These are phyloP conservation scores for Plasmodium vinckei DNA, from an alignment of 169 alveolate genomes.

Conservation along the genomic window DNA sequence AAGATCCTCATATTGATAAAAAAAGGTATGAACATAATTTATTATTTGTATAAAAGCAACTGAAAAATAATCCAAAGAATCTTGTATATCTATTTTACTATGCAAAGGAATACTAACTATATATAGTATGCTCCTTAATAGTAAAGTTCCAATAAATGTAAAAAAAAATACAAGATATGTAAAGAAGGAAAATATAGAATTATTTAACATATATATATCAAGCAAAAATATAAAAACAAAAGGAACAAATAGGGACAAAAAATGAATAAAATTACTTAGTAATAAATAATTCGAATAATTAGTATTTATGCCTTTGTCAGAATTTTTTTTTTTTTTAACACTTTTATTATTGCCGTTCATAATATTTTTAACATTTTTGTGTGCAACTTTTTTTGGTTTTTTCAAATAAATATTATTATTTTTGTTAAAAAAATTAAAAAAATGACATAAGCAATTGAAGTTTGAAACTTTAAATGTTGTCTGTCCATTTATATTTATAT, in stretches of 20 bases:
- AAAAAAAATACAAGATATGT: constrained; percentile 18
- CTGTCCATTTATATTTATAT: background rate
- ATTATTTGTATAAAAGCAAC: constrained; percentile 8
- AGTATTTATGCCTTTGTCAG: constrained; percentile 11
- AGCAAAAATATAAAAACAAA: constrained; percentile 15
- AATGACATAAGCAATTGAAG: background rate
- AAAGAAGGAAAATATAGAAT: constrained; percentile 17
- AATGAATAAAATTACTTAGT: background rate
- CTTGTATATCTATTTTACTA: constrained; percentile 14
- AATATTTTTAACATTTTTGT: background rate
- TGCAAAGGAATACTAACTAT: constrained; percentile 20
- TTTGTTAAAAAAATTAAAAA: background rate
- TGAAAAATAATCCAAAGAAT: constrained; percentile 9
- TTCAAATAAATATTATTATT: background rate
- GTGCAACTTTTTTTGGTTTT: background rate
- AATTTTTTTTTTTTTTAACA: constrained; percentile 4
- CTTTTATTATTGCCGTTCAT: background rate
- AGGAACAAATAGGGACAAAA: constrained; percentile 2
- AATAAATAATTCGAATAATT: constrained; percentile 1
- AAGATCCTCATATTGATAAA: background rate
- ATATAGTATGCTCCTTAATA: constrained; percentile 17
- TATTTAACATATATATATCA: constrained; percentile 21
- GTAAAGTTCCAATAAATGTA: background rate
- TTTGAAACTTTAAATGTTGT: background rate
- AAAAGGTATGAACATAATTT: background rate